A percentile compares a stretch with the other conserved stretches of the same genome.
Conservation (phyloP, 1,284 basidiomycete species). For the Peniophora sp. region DNA sequence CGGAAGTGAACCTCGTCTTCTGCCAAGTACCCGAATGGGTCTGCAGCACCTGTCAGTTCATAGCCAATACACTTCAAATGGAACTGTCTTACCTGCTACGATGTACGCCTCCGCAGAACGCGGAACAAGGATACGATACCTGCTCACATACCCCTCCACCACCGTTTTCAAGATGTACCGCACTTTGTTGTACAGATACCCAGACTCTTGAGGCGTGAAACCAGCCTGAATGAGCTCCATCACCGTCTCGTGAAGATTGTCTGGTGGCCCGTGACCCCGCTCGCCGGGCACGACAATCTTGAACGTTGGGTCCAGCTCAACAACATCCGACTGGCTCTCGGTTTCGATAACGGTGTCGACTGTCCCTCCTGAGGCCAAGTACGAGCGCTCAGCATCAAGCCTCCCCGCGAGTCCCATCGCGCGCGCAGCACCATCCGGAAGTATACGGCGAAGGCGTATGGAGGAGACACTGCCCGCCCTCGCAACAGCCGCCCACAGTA, state of each 20-base stretch:
- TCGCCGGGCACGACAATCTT: not conserved
- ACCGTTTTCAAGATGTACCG: not conserved
- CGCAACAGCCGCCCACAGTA: slow-evolving; percentile 45
- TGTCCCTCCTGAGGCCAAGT: slow-evolving; percentile 8
- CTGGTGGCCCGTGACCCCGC: not conserved
- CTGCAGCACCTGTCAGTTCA: not conserved
- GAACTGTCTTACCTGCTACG: not conserved
- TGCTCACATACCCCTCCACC: not conserved
- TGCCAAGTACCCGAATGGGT: not conserved
- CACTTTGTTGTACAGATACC: not conserved
- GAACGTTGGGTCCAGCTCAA: not conserved
- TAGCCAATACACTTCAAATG: not conserved
- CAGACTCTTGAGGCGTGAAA: not conserved
- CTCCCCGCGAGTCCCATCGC: slow-evolving; percentile 43
- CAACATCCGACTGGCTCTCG: slow-evolving; percentile 13
- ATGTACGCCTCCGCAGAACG: not conserved
- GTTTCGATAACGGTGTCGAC: slow-evolving; percentile 17
- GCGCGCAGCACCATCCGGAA: slow-evolving; percentile 39
- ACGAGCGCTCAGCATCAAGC: slow-evolving; percentile 17
- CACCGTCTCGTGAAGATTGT: not conserved
- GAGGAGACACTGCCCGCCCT: slow-evolving; percentile 36
- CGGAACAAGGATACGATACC: not conserved
- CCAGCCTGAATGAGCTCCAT: not conserved
- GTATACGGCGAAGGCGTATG: slow-evolving; percentile 31
- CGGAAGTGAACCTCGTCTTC: not conserved